phyloP scores from a whole-genome alignment of 2,329 filamentous ascomycete genomes.

The Hymenoscyphus linearis region DNA sequence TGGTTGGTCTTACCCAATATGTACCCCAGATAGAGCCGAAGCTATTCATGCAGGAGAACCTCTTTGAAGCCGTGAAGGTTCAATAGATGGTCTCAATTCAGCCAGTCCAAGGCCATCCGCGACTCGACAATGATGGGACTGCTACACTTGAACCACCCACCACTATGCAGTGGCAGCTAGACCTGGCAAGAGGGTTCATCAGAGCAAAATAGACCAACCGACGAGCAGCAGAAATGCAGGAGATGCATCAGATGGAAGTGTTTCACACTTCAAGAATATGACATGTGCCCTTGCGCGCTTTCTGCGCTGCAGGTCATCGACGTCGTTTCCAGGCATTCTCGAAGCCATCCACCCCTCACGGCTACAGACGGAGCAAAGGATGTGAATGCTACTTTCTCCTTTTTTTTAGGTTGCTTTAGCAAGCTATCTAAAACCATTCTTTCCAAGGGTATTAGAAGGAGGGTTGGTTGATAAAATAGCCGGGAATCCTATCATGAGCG shows the following conservation, averaged over 20 bases:
- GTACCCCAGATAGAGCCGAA: constrained; percentile 23
- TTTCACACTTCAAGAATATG: constrained; percentile 19
- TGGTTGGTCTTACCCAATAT: constrained; percentile 20
- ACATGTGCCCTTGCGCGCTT: constrained; percentile 16
- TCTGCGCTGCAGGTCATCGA: constrained; percentile 26
- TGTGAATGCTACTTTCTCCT: background rate
- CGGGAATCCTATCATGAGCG: background rate
- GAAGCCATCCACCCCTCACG: background rate
- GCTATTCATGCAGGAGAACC: constrained; percentile 32
- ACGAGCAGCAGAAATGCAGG: constrained; percentile 3
- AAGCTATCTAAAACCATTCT: background rate
- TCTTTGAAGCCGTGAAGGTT: constrained; percentile 22
- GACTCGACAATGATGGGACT: constrained; percentile 14
- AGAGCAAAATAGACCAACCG: constrained; percentile 11
- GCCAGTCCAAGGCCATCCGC: constrained; percentile 22
- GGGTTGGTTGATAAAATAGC: background rate
- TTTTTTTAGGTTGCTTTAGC: background rate
- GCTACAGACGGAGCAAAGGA: background rate
- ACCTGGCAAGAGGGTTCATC: constrained; percentile 10
- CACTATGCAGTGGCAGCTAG: constrained; percentile 13
- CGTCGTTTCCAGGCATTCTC: background rate
- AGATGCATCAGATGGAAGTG: constrained; percentile 17
- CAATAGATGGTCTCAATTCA: constrained; percentile 13
- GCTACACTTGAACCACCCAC: constrained; percentile 18
- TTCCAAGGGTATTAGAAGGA: background rate